Evolutionary conservation across 1,284 basidiomycete genomes (phyloP).

Genomic region (Volvariella surrecta): DNA sequence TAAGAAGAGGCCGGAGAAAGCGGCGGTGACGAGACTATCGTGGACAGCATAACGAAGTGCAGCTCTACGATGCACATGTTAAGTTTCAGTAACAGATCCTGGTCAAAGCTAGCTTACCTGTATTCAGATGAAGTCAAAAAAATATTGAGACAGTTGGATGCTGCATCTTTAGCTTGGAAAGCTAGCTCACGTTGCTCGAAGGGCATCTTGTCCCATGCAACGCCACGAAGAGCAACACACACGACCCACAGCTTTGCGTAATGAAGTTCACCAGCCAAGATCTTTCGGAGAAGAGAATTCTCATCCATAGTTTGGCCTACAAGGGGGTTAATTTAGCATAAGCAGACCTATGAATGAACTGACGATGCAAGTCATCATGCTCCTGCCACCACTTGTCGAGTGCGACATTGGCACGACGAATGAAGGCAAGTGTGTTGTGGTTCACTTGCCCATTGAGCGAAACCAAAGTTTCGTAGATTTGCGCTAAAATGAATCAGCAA

Average conservation of each 20-base stretch:
- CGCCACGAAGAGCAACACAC: slow-evolving; percentile 84
- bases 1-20: slow-evolving; percentile 88
- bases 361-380: slow-evolving; percentile 76
- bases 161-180: slow-evolving; percentile 90
- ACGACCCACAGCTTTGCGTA: slow-evolving; percentile 92
- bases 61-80: slow-evolving; percentile 33
- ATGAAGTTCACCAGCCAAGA: slow-evolving; percentile 80
- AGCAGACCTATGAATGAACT: slow-evolving; percentile 16
- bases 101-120: slow-evolving; percentile 35
- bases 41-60: slow-evolving; percentile 86
- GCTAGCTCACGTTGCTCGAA: slow-evolving; percentile 90
- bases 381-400: slow-evolving; percentile 87
- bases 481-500: slow-evolving; percentile 39
- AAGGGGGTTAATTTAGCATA: slow-evolving; percentile 4
- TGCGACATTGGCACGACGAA: slow-evolving; percentile 76
- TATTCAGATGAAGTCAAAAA: slow-evolving; percentile 75
- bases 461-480: slow-evolving; percentile 83
- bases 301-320: slow-evolving; percentile 75
- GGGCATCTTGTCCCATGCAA: slow-evolving; percentile 91
- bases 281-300: slow-evolving; percentile 76
- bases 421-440: slow-evolving; percentile 76
- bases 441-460: slow-evolving; percentile 84
- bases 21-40: slow-evolving; percentile 85
- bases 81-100: neutral
- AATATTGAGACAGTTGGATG: slow-evolving; percentile 74